Conservation (phyloP, 2,329 filamentous ascomycete species). For the Xylariomycetidae sp. region DNA sequence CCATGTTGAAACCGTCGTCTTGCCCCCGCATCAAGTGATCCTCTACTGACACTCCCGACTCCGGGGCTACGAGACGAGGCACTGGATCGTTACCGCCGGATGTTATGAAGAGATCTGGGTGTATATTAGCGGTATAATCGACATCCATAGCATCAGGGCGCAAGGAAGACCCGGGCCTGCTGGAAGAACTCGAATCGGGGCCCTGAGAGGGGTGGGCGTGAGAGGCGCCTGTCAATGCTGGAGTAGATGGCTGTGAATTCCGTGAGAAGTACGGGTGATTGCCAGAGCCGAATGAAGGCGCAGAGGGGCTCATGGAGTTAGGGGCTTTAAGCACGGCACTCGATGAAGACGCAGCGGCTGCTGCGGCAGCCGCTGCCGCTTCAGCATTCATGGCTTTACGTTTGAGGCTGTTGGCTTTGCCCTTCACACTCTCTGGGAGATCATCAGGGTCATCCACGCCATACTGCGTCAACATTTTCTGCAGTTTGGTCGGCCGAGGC, state of each 20-base stretch:
- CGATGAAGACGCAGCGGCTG: slow-evolving; percentile 17
- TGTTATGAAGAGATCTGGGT: slow-evolving; percentile 39
- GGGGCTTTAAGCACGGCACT: slow-evolving; percentile 15
- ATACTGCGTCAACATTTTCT: slow-evolving; percentile 86
- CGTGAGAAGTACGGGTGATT: slow-evolving; percentile 30
- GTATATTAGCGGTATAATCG: slow-evolving; percentile 30
- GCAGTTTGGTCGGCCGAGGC: slow-evolving; percentile 91
- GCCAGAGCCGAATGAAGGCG: slow-evolving; percentile 27
- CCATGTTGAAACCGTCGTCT: slow-evolving; percentile 41
- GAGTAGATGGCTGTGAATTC: slow-evolving; percentile 32
- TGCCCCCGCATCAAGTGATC: slow-evolving; percentile 46
- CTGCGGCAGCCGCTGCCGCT: slow-evolving; percentile 37
- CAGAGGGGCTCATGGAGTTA: slow-evolving; percentile 30
- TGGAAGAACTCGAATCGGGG: slow-evolving; percentile 30
- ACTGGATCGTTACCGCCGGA: slow-evolving; percentile 31
- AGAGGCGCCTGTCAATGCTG: slow-evolving; percentile 27
- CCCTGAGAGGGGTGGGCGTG: slow-evolving; percentile 30
- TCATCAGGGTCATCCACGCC: slow-evolving; percentile 89
- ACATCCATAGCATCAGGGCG: slow-evolving; percentile 36
- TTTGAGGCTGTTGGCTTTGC: slow-evolving; percentile 70
- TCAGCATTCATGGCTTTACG: slow-evolving; percentile 64
- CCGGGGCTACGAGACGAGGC: slow-evolving; percentile 37
- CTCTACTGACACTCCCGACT: slow-evolving; percentile 40
- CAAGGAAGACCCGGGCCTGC: slow-evolving; percentile 26
- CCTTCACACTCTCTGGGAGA: slow-evolving; percentile 74